Base-by-base conservation (phyloP, 2,329 filamentous ascomycete species). In the Aspergillus sp. region DNA sequence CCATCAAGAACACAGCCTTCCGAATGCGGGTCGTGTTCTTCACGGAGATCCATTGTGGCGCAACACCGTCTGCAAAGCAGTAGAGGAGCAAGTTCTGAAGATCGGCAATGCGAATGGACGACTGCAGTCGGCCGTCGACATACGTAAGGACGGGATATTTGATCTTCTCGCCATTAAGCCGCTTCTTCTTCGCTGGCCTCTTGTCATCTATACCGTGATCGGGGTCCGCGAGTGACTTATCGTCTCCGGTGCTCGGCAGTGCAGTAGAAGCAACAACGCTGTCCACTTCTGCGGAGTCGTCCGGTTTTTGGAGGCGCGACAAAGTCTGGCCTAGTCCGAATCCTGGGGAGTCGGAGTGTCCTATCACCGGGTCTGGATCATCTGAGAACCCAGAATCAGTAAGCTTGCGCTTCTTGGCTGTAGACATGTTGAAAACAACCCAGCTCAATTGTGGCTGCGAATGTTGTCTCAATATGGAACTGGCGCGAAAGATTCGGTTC, bases 1-100 rank as follows among this genome's bases (percentile, higher is more conserved):
- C 88, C 91, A 97, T 94, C 67, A 99, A 81, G 46, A 91, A 86
- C 31, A 98, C 93, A 31, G 96, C 90, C 78, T 95, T 96, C 60
- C 80, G 79, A 46, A 89, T 82, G 62, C 81, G 79, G 19, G 76
- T 77, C 49, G 84, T 84, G 71, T 88, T 83, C 64, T 81, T 82
- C 61, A 89, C 78, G 31, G 85, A 83, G 17, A 87, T 83, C 86
- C 86, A 89, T 70, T 87, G 85, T n/a, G 87, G 87, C 28, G 84
- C 83, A 34, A 81, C 77, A 8, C 83, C 85, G 69, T 88, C 86
- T n/a, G 85, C 84, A 58, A 89, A 81, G 64, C 87, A 78, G 72
- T 89, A 89, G 25, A 89, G 78, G 9, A 84, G 77, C 31, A 89
- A 75, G 22, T 81, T 78, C 69, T 89, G 87, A 19, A 89, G 72